These are phyloP conservation scores for Volvox africanus DNA, from an alignment of 139 green algal species.

Conservation along the genomic window DNA sequence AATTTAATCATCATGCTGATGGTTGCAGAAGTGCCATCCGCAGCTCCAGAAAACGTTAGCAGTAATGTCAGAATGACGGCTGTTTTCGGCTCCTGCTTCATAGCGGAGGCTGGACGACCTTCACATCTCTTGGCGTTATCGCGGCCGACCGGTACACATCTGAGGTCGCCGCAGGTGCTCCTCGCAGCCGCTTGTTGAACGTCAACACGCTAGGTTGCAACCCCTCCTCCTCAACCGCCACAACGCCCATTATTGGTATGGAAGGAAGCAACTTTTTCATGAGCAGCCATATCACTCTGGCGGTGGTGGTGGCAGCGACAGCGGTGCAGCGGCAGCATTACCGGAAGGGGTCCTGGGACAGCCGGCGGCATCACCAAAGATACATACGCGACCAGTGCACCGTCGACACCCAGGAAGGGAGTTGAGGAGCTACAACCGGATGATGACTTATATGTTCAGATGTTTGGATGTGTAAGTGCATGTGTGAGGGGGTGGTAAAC, in stretches of 20 bases:
- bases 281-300: not conserved
- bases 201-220: too few relatives aligned
- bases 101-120: not conserved
- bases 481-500: too few relatives aligned
- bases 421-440: too few relatives aligned
- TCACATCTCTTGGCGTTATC: not conserved
- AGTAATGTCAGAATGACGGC: too few relatives aligned
- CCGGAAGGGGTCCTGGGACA: not conserved
- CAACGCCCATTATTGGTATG: not conserved
- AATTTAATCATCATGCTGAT: too few relatives aligned
- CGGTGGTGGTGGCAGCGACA: not conserved
- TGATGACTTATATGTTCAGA: too few relatives aligned
- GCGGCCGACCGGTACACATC: not conserved
- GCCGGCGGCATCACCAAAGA: not conserved
- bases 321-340: not conserved
- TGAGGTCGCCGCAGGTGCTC: not conserved
- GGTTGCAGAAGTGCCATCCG: too few relatives aligned
- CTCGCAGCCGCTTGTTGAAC: constrained; percentile 12
- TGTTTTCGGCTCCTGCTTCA: not conserved
- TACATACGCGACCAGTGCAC: not conserved
- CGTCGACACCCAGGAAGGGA: not conserved
- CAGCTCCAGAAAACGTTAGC: not conserved
- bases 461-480: too few relatives aligned
- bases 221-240: not conserved
- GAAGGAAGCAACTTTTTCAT: not conserved